Percentiles rank a stretch among this genome's conserved stretches.
phyloP scores from a whole-genome alignment of 2,329 filamentous ascomycete species.

The Stachybotrys elegans region DNA sequence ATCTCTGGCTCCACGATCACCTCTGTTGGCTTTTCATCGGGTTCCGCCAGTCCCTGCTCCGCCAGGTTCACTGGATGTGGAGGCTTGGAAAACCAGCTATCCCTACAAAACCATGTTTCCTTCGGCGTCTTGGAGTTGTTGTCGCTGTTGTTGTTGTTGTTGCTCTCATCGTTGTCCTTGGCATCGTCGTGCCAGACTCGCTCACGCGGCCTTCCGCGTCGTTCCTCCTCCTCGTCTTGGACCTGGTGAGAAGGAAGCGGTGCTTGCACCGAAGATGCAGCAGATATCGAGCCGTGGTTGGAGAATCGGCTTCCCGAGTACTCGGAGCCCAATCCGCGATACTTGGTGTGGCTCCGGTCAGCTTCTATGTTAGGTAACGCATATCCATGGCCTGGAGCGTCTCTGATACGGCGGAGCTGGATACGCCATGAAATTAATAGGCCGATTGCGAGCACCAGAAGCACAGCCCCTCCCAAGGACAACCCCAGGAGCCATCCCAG shows the following conservation, averaged over 20 bases:
- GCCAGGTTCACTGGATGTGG: conserved; percentile 12
- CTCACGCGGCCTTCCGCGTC: conserved; percentile 19
- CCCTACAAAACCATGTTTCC: conserved; percentile 23
- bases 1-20: conserved; percentile 9
- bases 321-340: conserved; percentile 17
- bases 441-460: conserved; percentile 38
- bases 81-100: conserved; percentile 20
- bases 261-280: too few species aligned
- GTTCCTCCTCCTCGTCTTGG: too few species aligned
- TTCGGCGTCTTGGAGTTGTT: conserved; percentile 25
- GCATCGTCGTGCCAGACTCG: conserved; percentile 45
- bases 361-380: conserved; percentile 3
- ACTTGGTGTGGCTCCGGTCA: conserved; percentile 24
- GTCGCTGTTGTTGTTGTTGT: conserved; percentile 28
- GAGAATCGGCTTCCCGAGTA: conserved; percentile 16
- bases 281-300: too few species aligned
- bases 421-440: conserved; percentile 35
- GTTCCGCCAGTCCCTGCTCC: conserved; percentile 14
- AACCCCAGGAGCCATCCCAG: conserved; percentile 39
- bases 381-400: not conserved
- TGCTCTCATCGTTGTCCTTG: too few species aligned
- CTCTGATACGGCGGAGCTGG: conserved; percentile 12
- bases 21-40: conserved; percentile 2
- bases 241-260: too few species aligned
- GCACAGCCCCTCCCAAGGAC: conserved; percentile 39